Evolutionary conservation across 2,329 filamentous ascomycete genomes (phyloP).

Genomic region (Epichloe baconii): DNA sequence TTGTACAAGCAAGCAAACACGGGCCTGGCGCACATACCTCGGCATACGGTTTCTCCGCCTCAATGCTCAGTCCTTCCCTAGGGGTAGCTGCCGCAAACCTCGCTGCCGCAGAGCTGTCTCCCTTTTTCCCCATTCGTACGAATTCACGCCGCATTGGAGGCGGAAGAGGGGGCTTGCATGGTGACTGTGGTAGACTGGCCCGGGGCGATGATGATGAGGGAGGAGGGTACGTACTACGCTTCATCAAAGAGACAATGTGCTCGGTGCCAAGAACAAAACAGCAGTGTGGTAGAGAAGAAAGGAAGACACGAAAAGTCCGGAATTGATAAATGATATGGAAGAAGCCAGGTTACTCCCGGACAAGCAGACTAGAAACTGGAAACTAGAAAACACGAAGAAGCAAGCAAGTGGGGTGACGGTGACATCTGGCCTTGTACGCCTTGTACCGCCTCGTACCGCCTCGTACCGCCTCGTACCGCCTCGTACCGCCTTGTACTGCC

Average conservation of each 20-base stretch:
- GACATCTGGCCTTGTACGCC: too few species aligned
- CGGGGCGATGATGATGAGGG: too few species aligned
- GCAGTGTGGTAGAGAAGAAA: not conserved
- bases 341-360: too few species aligned
- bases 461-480: too few species aligned
- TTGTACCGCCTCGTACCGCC: too few species aligned
- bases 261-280: not conserved
- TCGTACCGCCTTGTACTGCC: too few species aligned
- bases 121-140: constrained; percentile 93
- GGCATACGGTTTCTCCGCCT: constrained; percentile 84
- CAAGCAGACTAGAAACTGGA: not conserved
- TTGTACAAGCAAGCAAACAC: not conserved
- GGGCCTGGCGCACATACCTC: constrained; percentile 45
- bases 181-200: not conserved
- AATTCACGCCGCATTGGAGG: constrained; percentile 87
- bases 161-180: constrained; percentile 74
- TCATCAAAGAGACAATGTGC: not conserved
- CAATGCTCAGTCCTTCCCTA: constrained; percentile 58
- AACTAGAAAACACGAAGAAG: not conserved
- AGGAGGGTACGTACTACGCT: too few species aligned
- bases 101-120: constrained; percentile 74
- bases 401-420: too few species aligned
- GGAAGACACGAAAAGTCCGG: not conserved
- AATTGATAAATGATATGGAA: too few species aligned
- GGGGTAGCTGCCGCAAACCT: constrained; percentile 83